Conservation (phyloP, 768 basidiomycete genomes). For the Hypholoma sublateritium region DNA sequence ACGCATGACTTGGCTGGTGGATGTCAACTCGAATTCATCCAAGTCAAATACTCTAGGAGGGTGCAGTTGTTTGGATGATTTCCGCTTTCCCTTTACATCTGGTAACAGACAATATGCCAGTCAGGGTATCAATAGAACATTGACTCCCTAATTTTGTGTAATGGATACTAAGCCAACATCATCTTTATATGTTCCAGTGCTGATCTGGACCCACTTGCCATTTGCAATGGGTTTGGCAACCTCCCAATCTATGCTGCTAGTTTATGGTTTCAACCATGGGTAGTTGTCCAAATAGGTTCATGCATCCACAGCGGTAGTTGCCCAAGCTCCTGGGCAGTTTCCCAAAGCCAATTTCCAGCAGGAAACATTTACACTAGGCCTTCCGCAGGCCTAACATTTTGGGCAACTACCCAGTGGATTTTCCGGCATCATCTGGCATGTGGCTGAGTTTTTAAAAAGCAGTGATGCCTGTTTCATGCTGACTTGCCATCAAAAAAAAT, state of each 20-base stretch:
- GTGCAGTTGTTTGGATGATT: neutral
- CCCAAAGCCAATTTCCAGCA: no score
- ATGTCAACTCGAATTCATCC: neutral
- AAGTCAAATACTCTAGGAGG: neutral
- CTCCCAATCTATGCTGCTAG: neutral
- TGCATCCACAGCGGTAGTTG: no score
- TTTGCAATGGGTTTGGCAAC: slow-evolving; percentile 9
- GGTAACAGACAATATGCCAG: slow-evolving; percentile 3
- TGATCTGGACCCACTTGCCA: neutral
- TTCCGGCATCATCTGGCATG: no score
- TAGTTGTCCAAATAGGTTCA: no score
- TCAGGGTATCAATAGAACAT: slow-evolving; percentile 9
- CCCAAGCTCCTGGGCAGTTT: no score
- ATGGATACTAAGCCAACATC: neutral
- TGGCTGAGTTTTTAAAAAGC: no score
- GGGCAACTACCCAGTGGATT: no score
- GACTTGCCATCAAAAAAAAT: no score
- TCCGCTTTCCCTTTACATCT: neutral
- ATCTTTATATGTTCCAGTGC: neutral
- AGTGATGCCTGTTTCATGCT: no score
- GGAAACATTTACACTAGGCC: no score
- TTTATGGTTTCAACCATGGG: no score
- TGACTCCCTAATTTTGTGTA: neutral
- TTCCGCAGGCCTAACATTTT: no score
- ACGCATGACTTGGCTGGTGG: neutral